Percentiles rank a stretch among this genome's conserved stretches.
Evolutionary conservation across 805 yeast genomes (phyloP).

Genomic region (Metschnikowia kofuensis): DNA sequence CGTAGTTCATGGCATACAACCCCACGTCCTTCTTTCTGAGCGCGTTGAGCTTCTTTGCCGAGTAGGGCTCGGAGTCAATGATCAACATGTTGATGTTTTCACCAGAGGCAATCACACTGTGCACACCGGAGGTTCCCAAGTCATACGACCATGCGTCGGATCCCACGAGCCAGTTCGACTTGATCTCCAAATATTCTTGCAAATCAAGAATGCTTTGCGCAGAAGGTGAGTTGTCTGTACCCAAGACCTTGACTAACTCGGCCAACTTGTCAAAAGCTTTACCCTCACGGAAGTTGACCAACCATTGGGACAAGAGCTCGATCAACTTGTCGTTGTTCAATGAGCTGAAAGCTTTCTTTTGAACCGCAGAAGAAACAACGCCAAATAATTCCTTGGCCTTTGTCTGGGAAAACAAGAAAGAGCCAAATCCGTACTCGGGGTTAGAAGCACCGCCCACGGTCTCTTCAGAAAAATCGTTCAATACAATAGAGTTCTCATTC

Average conservation of each 20-base stretch:
- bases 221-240: slow-evolving; percentile 38
- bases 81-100: slow-evolving; percentile 79
- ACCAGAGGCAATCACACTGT: slow-evolving; percentile 72
- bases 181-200: slow-evolving; percentile 44
- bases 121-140: slow-evolving; percentile 88
- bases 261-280: slow-evolving; percentile 28
- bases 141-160: slow-evolving; percentile 96
- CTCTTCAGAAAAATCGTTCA: slow-evolving; percentile 54
- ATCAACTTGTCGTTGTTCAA: slow-evolving; percentile 47
- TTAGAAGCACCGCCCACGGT: slow-evolving; percentile 45
- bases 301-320: slow-evolving; percentile 67
- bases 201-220: slow-evolving; percentile 47
- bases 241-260: slow-evolving; percentile 37
- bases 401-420: slow-evolving; percentile 57
- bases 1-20: slow-evolving; percentile 90
- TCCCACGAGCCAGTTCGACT: slow-evolving; percentile 80
- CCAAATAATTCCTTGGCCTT: slow-evolving; percentile 45
- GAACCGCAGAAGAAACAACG: slow-evolving; percentile 45
- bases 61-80: slow-evolving; percentile 79
- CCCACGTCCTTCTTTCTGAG: slow-evolving; percentile 88
- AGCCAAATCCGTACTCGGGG: slow-evolving; percentile 90
- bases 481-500: slow-evolving; percentile 51
- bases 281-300: slow-evolving; percentile 46
- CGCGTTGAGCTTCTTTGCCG: slow-evolving; percentile 35
- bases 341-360: slow-evolving; percentile 42